These are phyloP conservation scores for Saccharomycopsis malanga DNA, from an alignment of 805 yeast species.

Conservation along the genomic window DNA sequence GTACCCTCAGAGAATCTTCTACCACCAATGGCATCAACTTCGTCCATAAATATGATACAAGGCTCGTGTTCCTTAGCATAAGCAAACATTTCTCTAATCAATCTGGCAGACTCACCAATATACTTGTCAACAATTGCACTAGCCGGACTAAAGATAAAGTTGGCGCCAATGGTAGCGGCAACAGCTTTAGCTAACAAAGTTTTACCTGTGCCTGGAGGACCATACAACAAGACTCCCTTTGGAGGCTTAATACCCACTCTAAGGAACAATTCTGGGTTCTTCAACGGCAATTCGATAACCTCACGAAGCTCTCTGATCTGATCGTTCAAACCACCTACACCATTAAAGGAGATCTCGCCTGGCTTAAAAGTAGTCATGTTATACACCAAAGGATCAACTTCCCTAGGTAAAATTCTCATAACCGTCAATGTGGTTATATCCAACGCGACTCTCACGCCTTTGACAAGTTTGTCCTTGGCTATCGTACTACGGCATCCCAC, in stretches of 20 bases:
- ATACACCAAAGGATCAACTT: constrained; percentile 95
- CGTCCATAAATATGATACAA: constrained; percentile 97
- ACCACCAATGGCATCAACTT: constrained; percentile 98
- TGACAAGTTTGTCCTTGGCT: constrained; percentile 72
- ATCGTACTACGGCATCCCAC: constrained; percentile 96
- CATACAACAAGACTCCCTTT: constrained; percentile 91
- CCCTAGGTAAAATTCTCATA: constrained; percentile 95
- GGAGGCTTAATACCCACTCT: constrained; percentile 99
- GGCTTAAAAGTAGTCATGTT: constrained; percentile 98
- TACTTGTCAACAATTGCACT: constrained; percentile 97
- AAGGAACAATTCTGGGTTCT: constrained; percentile 91
- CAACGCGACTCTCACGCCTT: constrained; percentile 92
- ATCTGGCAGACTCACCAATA: constrained; percentile 95
- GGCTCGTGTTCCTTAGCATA: constrained; percentile 98
- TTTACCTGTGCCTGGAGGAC: constrained; percentile 99
- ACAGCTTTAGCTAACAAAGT: constrained; percentile 97
- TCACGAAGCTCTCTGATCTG: constrained; percentile 95
- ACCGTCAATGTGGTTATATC: constrained; percentile 97
- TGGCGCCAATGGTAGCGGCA: constrained; percentile 97
- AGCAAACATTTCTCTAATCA: constrained; percentile 95
- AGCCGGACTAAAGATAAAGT: constrained; percentile 96
- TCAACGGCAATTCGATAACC: constrained; percentile 93
- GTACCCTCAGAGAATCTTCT: constrained; percentile 97
- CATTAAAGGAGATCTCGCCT: constrained; percentile 91
- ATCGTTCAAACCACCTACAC: constrained; percentile 93